phyloP scores from a whole-genome alignment of 768 basidiomycete species.

The Crassisporium funariophilum region DNA sequence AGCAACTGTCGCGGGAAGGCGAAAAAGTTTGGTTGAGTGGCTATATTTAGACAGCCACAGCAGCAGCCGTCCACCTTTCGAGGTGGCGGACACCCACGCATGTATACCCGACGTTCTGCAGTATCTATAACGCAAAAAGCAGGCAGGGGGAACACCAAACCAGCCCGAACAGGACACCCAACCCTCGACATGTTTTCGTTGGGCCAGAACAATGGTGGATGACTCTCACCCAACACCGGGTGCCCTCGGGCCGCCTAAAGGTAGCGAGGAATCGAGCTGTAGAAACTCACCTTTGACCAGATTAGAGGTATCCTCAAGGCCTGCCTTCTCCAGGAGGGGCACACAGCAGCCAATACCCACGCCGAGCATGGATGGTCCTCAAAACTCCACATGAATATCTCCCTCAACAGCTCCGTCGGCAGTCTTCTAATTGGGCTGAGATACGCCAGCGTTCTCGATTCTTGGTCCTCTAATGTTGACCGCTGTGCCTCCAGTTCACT shows the following conservation, averaged over 20 bases:
- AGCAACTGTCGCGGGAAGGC: slow-evolving; percentile 3
- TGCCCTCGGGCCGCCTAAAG: slow-evolving; percentile 16
- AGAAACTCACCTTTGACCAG: slow-evolving; percentile 74
- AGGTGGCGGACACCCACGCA: too few relatives aligned
- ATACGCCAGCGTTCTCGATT: slow-evolving; percentile 58
- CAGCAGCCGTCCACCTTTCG: too few relatives aligned
- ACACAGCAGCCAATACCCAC: slow-evolving; percentile 76
- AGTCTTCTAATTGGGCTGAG: slow-evolving; percentile 73
- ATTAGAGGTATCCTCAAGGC: slow-evolving; percentile 66
- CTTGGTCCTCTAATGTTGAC: slow-evolving; percentile 46
- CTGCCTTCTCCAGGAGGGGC: slow-evolving; percentile 64
- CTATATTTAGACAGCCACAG: too few relatives aligned
- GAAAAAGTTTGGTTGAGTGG: too few relatives aligned
- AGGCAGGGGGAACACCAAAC: too few relatives aligned
- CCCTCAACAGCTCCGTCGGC: slow-evolving; percentile 71
- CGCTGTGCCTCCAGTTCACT: slow-evolving; percentile 54
- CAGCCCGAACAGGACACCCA: too few relatives aligned
- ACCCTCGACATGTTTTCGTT: too few relatives aligned
- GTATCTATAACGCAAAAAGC: too few relatives aligned
- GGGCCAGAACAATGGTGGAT: background rate
- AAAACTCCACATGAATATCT: slow-evolving; percentile 71
- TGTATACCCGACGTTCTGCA: too few relatives aligned
- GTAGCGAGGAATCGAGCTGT: slow-evolving; percentile 12
- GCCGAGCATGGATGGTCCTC: slow-evolving; percentile 72
- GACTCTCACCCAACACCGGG: background rate